Percentiles rank a stretch among this genome's conserved stretches.
Evolutionary conservation across 176 grass and related monocot species (phyloP).

Genomic region (Puya raimondii): DNA sequence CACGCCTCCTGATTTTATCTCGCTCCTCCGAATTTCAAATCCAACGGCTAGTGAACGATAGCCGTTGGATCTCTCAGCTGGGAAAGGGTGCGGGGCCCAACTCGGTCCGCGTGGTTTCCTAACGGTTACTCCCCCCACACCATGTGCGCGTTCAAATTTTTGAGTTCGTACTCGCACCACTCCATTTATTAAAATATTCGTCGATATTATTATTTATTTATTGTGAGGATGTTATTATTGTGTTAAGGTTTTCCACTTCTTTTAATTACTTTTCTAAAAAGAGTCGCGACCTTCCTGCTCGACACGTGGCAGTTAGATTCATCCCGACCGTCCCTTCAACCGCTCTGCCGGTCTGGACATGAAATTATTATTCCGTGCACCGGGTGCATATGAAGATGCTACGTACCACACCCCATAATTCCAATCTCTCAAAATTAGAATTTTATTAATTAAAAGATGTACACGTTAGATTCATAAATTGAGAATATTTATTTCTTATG

Average conservation of each 20-base stretch:
- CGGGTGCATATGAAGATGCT: too few species aligned
- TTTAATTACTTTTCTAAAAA: neutral
- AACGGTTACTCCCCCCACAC: slow-evolving; percentile 24
- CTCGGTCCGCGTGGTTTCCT: neutral
- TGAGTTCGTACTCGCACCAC: neutral
- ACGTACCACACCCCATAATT: too few species aligned
- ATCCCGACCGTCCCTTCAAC: neutral
- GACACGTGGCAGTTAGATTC: neutral
- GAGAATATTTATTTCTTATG: too few species aligned
- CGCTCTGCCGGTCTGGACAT: neutral
- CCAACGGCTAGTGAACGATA: slow-evolving; percentile 47
- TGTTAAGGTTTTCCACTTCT: neutral
- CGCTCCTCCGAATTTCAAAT: neutral
- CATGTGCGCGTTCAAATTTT: slow-evolving; percentile 36
- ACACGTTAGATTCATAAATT: too few species aligned
- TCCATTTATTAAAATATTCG: neutral
- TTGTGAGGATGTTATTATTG: too few species aligned
- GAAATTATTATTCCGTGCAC: too few species aligned
- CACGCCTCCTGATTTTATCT: neutral
- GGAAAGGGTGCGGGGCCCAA: neutral
- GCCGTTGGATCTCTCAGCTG: slow-evolving; percentile 33
- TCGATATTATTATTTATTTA: too few species aligned
- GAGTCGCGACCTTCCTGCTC: neutral
- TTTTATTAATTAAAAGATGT: too few species aligned
- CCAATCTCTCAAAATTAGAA: too few species aligned